Evolutionary conservation across 257 asterid genomes (phyloP).

Genomic region (Rhazya stricta): DNA sequence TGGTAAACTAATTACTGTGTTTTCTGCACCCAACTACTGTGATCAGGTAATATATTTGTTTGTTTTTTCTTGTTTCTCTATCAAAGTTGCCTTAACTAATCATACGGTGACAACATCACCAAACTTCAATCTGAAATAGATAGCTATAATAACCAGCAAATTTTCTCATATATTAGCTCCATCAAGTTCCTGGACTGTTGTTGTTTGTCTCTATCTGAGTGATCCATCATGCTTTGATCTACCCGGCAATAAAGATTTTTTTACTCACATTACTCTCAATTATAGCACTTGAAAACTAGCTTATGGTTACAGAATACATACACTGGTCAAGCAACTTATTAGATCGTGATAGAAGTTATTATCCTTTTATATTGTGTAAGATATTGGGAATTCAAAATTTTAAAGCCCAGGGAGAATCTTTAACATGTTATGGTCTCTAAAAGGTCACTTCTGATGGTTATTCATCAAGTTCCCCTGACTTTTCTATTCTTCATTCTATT

Average conservation of each 20-base stretch:
- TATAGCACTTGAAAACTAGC: neutral
- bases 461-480: neutral
- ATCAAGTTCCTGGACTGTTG: neutral
- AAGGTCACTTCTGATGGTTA: neutral
- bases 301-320: neutral
- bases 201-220: neutral
- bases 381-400: neutral
- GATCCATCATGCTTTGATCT: neutral
- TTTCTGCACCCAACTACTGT: conserved; percentile 98
- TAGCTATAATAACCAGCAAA: neutral
- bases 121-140: neutral
- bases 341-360: neutral
- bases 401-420: neutral
- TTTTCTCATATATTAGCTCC: neutral
- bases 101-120: neutral
- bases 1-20: conserved; percentile 94
- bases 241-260: neutral
- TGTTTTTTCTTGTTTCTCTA: conserved; percentile 6
- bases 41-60: conserved; percentile 72
- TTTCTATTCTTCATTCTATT: neutral
- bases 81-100: neutral
- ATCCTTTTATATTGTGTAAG: neutral
- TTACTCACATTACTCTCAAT: neutral
- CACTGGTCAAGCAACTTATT: neutral
- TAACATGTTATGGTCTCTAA: neutral